Base-by-base conservation (phyloP, 176 grass and related monocot species). In the Aegilops umbellulata region DNA sequence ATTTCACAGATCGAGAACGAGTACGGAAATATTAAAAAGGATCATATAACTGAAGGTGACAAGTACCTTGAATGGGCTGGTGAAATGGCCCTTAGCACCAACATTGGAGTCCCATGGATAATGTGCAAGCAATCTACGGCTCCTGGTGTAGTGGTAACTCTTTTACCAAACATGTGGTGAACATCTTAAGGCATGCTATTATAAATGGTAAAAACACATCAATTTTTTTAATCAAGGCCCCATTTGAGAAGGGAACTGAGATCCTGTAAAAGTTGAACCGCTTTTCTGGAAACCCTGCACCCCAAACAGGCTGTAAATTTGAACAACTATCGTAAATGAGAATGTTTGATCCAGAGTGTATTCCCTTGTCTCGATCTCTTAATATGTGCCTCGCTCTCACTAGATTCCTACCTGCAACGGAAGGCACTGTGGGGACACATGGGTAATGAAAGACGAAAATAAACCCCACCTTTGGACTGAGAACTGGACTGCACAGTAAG, bases 401-500 rank as follows among this genome's bases (percentile, higher is more conserved):
- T 74, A 98, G 96, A 95, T 98, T 66, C 93, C 89, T 88, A 88
- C 96, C 62, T 95, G 96, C 86, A 98, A 98, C 77, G 96, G 93
- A 84, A 95, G 96, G 84, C 94, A 98, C 78, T 98, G 96, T 79
- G 96, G 93, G 83, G 93, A 98, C 73, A 95, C 91, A 79, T 98
- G 93, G 78, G 78, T 81, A 34, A 31, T 91, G 2, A 58, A n/a
- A 12, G 86, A 89, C 90, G 84, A 74, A 84, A 84, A 91, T 38
- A 95, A 95, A 85, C 96, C 93, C 49, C 77, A 51, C 25, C 71
- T 98, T 65, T 95, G 96, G 92, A 94, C 93, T 38, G 93, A 98
- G 94, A 98, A 98, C 70, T 98, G 96, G 96, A 95, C 93, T 88
- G 79, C 94, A 86, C 96, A 98, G 96, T 98, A 89, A 98, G 93